phyloP scores from a whole-genome alignment of 2,329 filamentous ascomycete species.

The Neocucurbitaria cava region DNA sequence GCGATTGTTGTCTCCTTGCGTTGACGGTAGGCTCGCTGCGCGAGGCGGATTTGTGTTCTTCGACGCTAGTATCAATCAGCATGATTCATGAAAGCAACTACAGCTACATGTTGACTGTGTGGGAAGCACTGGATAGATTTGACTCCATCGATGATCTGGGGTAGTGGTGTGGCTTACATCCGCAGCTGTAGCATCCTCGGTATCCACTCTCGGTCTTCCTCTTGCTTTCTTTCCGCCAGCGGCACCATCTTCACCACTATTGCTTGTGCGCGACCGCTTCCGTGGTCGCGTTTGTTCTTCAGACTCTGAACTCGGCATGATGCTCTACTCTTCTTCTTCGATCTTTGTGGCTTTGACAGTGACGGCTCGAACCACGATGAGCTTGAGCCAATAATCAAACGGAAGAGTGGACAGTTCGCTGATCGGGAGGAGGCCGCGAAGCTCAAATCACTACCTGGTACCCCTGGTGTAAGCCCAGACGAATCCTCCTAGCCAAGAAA shows the following conservation, averaged over 20 bases:
- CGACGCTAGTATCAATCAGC: slow-evolving; percentile 64
- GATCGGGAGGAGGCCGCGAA: background rate
- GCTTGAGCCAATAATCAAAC: background rate
- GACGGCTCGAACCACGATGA: background rate
- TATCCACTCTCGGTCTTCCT: slow-evolving; percentile 77
- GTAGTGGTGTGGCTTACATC: slow-evolving; percentile 66
- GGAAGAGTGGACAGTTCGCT: background rate
- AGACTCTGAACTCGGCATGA: slow-evolving; percentile 42
- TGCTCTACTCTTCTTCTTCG: slow-evolving; percentile 1
- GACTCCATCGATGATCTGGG: background rate
- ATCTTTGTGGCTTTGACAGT: background rate
- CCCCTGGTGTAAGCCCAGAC: background rate
- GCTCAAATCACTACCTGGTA: background rate
- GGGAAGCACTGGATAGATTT: background rate
- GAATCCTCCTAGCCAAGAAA: background rate
- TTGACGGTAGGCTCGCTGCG: slow-evolving; percentile 83
- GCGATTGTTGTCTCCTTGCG: slow-evolving; percentile 84
- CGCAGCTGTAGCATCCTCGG: slow-evolving; percentile 77
- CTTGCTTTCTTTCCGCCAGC: slow-evolving; percentile 61
- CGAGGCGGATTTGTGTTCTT: slow-evolving; percentile 84
- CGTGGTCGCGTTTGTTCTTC: slow-evolving; percentile 36
- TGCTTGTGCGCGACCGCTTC: slow-evolving; percentile 42
- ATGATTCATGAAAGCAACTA: background rate
- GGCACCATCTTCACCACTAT: slow-evolving; percentile 32
- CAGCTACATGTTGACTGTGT: background rate